Percentiles rank a stretch among this genome's conserved stretches.
Conservation (phyloP, 805 yeast species). For the Starmerella vaccinii region DNA sequence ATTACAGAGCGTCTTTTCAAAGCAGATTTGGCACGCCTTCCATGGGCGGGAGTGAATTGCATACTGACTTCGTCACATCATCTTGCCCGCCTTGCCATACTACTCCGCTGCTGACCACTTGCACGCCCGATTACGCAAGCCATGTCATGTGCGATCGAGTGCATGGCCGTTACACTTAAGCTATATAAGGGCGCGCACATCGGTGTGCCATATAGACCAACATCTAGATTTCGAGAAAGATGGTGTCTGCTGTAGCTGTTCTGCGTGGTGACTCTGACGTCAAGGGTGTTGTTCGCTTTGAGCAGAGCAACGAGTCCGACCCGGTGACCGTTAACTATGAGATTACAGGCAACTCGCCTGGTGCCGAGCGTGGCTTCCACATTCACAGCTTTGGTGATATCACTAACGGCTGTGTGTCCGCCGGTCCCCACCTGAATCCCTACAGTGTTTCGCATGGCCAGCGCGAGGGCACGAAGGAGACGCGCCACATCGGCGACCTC, state of each 20-base stretch:
- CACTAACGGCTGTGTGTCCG: conserved; percentile 98
- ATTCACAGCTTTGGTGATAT: conserved; percentile 96
- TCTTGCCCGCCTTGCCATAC: background rate
- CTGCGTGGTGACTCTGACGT: conserved; percentile 91
- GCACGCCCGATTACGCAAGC: conserved; percentile 1
- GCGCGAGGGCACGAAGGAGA: conserved; percentile 59
- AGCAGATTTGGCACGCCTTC: too few relatives aligned
- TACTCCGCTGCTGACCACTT: background rate
- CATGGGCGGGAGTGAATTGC: too few relatives aligned
- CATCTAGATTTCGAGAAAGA: background rate
- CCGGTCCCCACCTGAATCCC: conserved; percentile 97
- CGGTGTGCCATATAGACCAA: background rate
- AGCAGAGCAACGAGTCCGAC: conserved; percentile 65
- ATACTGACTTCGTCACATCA: too few relatives aligned
- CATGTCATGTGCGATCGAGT: conserved; percentile 7
- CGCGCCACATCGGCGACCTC: conserved; percentile 81
- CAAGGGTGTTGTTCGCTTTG: conserved; percentile 76
- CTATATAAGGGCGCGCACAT: background rate
- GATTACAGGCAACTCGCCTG: conserved; percentile 77
- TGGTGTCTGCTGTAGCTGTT: conserved; percentile 63
- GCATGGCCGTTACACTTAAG: background rate
- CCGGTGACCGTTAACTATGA: conserved; percentile 86
- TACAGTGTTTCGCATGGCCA: conserved; percentile 71
- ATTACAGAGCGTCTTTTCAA: too few relatives aligned
- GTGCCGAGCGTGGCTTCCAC: conserved; percentile 83